Evolutionary conservation across 2,329 filamentous ascomycete species (phyloP).

Genomic region (Aspergillus japonicus): DNA sequence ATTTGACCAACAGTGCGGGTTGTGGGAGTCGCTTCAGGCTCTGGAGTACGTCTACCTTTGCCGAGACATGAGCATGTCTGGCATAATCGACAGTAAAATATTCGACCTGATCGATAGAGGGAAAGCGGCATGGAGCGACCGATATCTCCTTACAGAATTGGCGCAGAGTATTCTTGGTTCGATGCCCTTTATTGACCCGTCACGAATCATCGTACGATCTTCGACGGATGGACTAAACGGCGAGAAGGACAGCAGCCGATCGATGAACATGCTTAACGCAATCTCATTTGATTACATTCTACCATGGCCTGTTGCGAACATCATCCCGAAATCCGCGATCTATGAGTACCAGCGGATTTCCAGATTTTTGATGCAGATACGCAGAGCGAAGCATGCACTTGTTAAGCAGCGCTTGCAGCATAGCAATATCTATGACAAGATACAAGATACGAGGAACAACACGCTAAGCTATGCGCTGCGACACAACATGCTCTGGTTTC

Average conservation of each 20-base stretch:
- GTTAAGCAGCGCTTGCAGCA: constrained; percentile 50
- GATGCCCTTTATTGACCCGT: constrained; percentile 54
- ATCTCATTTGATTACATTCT: constrained; percentile 69
- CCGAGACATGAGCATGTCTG: constrained; percentile 67
- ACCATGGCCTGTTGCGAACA: constrained; percentile 65
- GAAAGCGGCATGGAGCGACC: constrained; percentile 69
- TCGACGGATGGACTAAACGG: constrained; percentile 44
- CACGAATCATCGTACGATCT: constrained; percentile 62
- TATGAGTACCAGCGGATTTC: constrained; percentile 69
- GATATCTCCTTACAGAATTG: constrained; percentile 75
- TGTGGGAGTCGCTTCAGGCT: constrained; percentile 64
- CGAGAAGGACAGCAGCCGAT: constrained; percentile 52
- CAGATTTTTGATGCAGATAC: constrained; percentile 73
- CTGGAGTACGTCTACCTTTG: constrained; percentile 75
- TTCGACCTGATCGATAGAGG: constrained; percentile 71
- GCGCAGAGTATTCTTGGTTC: constrained; percentile 68
- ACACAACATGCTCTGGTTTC: constrained; percentile 74
- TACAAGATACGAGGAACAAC: constrained; percentile 40
- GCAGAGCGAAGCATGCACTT: constrained; percentile 67
- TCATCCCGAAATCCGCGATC: constrained; percentile 67
- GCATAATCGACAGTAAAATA: constrained; percentile 64
- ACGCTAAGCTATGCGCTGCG: constrained; percentile 53
- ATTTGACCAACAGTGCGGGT: constrained; percentile 67
- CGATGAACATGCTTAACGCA: constrained; percentile 61
- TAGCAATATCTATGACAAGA: constrained; percentile 36